Percentiles rank a stretch among this genome's conserved stretches.
Conservation (phyloP, 352 stramenopile species). For the Phytophthora ohioensis region DNA sequence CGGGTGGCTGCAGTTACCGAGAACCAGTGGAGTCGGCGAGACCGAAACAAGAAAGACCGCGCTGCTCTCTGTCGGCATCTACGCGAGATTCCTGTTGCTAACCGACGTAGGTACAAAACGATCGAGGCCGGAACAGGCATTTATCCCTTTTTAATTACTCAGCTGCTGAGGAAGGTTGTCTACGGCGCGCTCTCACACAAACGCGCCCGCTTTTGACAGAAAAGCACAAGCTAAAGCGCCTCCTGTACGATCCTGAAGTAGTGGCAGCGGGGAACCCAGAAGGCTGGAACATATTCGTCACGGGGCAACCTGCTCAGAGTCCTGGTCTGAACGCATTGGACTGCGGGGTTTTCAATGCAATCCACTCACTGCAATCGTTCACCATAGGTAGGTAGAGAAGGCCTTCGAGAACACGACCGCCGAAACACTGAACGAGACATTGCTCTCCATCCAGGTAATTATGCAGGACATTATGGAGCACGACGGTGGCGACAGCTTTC, state of each 20-base stretch:
- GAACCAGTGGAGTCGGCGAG: background rate
- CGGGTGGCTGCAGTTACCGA: background rate
- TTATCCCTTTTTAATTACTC: background rate
- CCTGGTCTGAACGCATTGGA: too few species aligned
- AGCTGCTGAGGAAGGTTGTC: constrained; percentile 5
- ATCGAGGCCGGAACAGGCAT: background rate
- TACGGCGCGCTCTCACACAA: background rate
- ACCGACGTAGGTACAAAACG: constrained; percentile 1
- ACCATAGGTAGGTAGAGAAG: too few species aligned
- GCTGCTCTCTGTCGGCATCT: background rate
- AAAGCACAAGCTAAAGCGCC: background rate
- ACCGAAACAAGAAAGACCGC: background rate
- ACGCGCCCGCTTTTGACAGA: constrained; percentile 9
- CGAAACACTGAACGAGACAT: background rate
- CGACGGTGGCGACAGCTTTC: background rate
- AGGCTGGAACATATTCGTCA: too few species aligned
- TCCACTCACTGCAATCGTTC: too few species aligned
- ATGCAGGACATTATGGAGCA: background rate
- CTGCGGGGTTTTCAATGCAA: too few species aligned
- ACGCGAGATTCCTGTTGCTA: background rate
- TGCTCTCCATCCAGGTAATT: background rate
- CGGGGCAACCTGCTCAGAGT: too few species aligned
- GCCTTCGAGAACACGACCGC: too few species aligned
- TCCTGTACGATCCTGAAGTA: background rate
- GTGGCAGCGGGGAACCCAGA: too few species aligned